Percentiles rank a stretch among this genome's conserved stretches.
These are phyloP conservation scores for Petunia axillaris DNA, from an alignment of 257 asterid genomes.

Conservation along the genomic window DNA sequence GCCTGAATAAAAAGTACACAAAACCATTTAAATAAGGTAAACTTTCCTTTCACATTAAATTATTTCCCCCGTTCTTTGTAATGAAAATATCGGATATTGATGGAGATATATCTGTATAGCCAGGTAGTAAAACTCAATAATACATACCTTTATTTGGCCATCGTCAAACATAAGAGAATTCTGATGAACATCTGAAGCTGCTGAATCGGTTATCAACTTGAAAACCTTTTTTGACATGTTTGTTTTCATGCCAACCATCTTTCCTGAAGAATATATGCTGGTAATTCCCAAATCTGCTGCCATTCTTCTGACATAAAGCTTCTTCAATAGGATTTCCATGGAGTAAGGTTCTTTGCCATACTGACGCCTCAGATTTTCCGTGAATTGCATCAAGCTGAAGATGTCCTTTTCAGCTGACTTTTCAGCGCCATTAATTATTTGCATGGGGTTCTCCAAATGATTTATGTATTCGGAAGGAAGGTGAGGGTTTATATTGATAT, in stretches of 20 bases:
- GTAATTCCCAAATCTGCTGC: slow-evolving; percentile 91
- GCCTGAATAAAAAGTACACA: slow-evolving; percentile 54
- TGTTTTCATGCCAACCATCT: slow-evolving; percentile 82
- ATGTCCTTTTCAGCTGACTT: slow-evolving; percentile 81
- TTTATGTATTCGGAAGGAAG: slow-evolving; percentile 94
- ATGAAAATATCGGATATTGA: slow-evolving; percentile 14
- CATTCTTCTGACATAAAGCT: slow-evolving; percentile 94
- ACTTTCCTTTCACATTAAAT: slow-evolving; percentile 1
- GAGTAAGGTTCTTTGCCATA: slow-evolving; percentile 96
- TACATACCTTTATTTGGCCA: slow-evolving; percentile 74
- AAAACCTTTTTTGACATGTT: slow-evolving; percentile 82
- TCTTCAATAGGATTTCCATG: slow-evolving; percentile 91
- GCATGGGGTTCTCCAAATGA: slow-evolving; percentile 91
- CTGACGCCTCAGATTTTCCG: slow-evolving; percentile 82
- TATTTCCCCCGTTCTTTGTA: background rate
- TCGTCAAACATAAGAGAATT: slow-evolving; percentile 73
- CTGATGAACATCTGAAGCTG: slow-evolving; percentile 69
- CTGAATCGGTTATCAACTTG: slow-evolving; percentile 78
- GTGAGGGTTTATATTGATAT: slow-evolving; percentile 78
- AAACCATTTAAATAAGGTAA: slow-evolving; percentile 4
- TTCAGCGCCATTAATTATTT: slow-evolving; percentile 75
- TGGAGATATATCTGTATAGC: background rate
- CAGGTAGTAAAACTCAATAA: slow-evolving; percentile 8
- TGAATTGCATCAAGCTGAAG: slow-evolving; percentile 82
- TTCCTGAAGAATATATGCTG: slow-evolving; percentile 70